Evolutionary conservation across 345 rosid genomes (phyloP).

Genomic region (Syzygium oleosum): DNA sequence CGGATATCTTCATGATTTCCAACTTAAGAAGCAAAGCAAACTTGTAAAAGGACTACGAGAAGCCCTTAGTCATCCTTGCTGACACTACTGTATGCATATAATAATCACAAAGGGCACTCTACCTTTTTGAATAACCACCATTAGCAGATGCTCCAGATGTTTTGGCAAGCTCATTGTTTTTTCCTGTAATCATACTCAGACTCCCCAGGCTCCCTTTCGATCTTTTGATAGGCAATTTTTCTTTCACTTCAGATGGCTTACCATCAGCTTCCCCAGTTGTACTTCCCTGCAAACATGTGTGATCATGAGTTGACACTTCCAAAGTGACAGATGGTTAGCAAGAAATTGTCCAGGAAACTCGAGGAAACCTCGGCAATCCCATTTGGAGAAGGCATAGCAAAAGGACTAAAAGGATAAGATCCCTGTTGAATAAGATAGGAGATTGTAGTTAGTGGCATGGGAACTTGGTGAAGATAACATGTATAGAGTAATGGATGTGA

Average conservation of each 20-base stretch:
- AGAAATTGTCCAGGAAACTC: slow-evolving; percentile 23
- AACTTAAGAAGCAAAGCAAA: background rate
- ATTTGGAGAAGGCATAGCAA: slow-evolving; percentile 93
- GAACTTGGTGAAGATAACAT: background rate
- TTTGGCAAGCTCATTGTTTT: slow-evolving; percentile 64
- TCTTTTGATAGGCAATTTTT: slow-evolving; percentile 94
- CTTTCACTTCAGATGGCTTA: slow-evolving; percentile 77
- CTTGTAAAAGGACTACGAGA: background rate
- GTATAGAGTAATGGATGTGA: slow-evolving; percentile 3
- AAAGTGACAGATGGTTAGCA: slow-evolving; percentile 4
- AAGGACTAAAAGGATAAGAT: slow-evolving; percentile 93
- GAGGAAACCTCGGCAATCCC: slow-evolving; percentile 76
- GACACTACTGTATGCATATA: background rate
- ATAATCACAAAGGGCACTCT: background rate
- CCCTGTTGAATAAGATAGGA: slow-evolving; percentile 39
- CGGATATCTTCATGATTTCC: background rate
- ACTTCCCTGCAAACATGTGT: slow-evolving; percentile 44
- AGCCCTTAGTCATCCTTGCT: background rate
- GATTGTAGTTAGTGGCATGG: background rate
- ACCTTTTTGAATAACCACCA: slow-evolving; percentile 89
- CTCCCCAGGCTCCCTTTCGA: slow-evolving; percentile 98
- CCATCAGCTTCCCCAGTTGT: slow-evolving; percentile 76
- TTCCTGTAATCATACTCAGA: slow-evolving; percentile 85
- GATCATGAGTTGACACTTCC: background rate
- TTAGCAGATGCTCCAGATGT: slow-evolving; percentile 67